Evolutionary conservation across 164 flowering plant species (phyloP).

Genomic region (Buxus sempervirens): DNA sequence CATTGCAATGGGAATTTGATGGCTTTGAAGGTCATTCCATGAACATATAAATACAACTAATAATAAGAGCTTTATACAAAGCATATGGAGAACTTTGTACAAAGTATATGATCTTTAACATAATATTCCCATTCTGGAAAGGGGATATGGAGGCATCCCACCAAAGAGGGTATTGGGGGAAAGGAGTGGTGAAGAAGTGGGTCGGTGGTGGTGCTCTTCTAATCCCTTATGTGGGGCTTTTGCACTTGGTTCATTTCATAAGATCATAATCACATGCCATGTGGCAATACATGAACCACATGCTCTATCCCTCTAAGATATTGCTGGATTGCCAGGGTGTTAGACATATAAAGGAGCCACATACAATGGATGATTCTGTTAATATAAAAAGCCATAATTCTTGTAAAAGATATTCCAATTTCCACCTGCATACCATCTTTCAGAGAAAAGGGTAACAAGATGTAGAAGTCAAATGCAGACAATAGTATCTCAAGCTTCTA

Average conservation of each 20-base stretch:
- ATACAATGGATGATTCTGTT: neutral
- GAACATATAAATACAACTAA: slow-evolving; percentile 18
- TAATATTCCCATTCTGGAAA: slow-evolving; percentile 22
- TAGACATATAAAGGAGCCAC: slow-evolving; percentile 13
- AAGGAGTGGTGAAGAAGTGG: slow-evolving; percentile 22
- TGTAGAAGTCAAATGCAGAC: too few species aligned
- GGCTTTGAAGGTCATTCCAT: slow-evolving; percentile 6
- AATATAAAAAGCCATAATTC: too few species aligned
- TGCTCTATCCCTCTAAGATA: neutral
- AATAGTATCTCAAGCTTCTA: too few species aligned
- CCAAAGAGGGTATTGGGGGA: neutral
- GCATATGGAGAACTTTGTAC: slow-evolving; percentile 1
- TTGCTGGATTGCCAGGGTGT: slow-evolving; percentile 14
- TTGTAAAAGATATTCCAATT: too few species aligned
- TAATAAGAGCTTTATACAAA: slow-evolving; percentile 25
- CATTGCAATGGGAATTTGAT: slow-evolving; percentile 11
- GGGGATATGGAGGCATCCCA: slow-evolving; percentile 16
- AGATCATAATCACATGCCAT: slow-evolving; percentile 11
- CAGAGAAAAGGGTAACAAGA: too few species aligned
- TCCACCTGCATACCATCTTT: too few species aligned
- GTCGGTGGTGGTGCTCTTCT: slow-evolving; percentile 11
- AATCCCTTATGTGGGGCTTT: slow-evolving; percentile 1
- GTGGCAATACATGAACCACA: slow-evolving; percentile 10
- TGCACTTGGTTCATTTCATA: slow-evolving; percentile 5
- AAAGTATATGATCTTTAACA: slow-evolving; percentile 1